Evolutionary conservation across 306 rosid species (phyloP).

Genomic region (Carpinus viminea): DNA sequence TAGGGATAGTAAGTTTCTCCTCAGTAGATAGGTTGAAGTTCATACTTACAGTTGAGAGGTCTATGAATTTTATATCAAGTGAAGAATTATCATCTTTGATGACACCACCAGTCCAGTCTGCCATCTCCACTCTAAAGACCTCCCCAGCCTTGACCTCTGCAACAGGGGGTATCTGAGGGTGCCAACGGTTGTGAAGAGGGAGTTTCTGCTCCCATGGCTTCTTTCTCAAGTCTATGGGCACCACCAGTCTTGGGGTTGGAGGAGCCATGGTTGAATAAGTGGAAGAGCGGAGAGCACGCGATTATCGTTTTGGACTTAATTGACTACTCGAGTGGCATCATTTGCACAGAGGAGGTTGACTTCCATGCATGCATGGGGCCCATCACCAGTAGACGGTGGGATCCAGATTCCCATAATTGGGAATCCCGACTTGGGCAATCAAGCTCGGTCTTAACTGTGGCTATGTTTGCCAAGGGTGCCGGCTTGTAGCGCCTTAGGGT

Average conservation of each 20-base stretch:
- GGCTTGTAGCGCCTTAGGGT: no score
- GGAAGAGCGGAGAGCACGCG: not conserved
- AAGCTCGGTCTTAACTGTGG: no score
- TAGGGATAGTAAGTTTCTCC: not conserved
- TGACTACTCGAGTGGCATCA: conserved; percentile 15
- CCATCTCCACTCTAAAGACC: conserved; percentile 73
- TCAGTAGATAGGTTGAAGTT: not conserved
- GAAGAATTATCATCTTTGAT: conserved; percentile 68
- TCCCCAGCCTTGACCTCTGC: conserved; percentile 49
- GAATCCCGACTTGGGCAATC: no score
- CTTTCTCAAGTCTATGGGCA: conserved; percentile 64
- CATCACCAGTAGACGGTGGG: not conserved
- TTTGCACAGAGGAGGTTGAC: not conserved
- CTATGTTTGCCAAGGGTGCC: no score
- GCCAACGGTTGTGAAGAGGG: conserved; percentile 92
- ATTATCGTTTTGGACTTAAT: not conserved
- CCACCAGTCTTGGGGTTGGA: conserved; percentile 48
- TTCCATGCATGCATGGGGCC: not conserved
- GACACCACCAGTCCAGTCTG: conserved; percentile 82
- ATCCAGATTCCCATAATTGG: no score
- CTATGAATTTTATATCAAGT: conserved; percentile 53
- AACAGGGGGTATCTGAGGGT: conserved; percentile 63
- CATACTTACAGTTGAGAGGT: conserved; percentile 70
- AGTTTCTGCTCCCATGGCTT: conserved; percentile 74
- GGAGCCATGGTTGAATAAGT: conserved; percentile 61